A percentile compares a stretch with the other conserved stretches of the same genome.
These are phyloP conservation scores for Byssothecium circinans DNA, from an alignment of 2,329 filamentous ascomycete species.

Conservation along the genomic window DNA sequence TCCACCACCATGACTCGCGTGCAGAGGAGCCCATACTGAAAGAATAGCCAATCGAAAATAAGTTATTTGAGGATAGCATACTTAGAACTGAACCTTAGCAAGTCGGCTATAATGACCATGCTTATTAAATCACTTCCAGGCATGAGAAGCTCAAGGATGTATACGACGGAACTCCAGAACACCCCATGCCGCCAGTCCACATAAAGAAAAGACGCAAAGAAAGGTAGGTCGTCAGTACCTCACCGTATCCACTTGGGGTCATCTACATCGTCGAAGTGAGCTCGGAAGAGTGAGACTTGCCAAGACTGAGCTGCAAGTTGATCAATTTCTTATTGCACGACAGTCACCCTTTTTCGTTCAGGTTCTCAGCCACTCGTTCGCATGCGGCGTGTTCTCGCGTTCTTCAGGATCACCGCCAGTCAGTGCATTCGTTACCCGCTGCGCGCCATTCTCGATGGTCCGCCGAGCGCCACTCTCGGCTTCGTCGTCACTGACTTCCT, in stretches of 20 bases:
- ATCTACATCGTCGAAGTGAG: too few relatives aligned
- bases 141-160: too few relatives aligned
- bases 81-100: background rate
- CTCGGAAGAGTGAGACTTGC: too few relatives aligned
- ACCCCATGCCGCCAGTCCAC: too few relatives aligned
- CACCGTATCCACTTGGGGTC: too few relatives aligned
- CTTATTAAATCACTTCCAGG: too few relatives aligned
- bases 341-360: background rate
- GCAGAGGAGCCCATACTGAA: background rate
- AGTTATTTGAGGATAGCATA: background rate
- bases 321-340: too few relatives aligned
- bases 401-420: constrained; percentile 13
- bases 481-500: constrained; percentile 22
- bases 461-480: constrained; percentile 18
- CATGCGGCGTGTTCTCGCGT: constrained; percentile 14
- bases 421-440: constrained; percentile 20
- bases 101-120: background rate
- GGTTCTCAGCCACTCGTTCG: constrained; percentile 28
- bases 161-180: too few relatives aligned
- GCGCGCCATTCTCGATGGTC: constrained; percentile 23
- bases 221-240: too few relatives aligned
- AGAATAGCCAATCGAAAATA: constrained; percentile 1
- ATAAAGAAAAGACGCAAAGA: too few relatives aligned
- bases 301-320: too few relatives aligned
- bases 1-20: constrained; percentile 2